Evolutionary conservation across 2,329 filamentous ascomycete species (phyloP), one percentile per base, ranked within the genome.

Genomic region (Apiospora koreana): DNA sequence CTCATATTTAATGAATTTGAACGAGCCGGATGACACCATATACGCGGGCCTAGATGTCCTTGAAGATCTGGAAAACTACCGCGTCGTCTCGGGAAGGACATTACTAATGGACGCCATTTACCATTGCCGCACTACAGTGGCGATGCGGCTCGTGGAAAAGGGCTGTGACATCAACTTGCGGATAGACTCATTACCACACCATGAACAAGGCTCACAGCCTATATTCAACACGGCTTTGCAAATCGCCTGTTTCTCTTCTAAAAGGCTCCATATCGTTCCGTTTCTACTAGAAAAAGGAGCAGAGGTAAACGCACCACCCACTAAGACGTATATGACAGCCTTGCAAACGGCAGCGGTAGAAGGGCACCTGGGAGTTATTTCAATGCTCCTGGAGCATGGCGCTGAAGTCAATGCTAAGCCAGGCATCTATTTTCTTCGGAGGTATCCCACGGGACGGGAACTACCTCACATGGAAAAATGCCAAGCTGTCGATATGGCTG

Each of bases 41-140:
- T 54, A 3, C 8, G 48, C 48, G 23, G 4, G 2, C 2, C 25
- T 54, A 54, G 48, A 54, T 18, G 12, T 3, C 3, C 0, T 28
- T 2, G 2, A 1, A 18, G 48, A 18, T n/a, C 14, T 31, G 6
- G 31, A 31, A 12, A 54, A 4, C 4, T 31, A 18, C 25, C 5
- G 16, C 16, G 25, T 54, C 4, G 5, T 3, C 4, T 7, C 1
- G 4, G 25, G 23, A 1, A 0, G 14, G 1, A 31, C 48, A 2
- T 6, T 18, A 28, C 16, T 54, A 14, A 54, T 54, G 48, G 1
- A 54, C 1, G 48, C 48, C 14, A 31, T 54, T 31, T 0, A 8
- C 1, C 1, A 9, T 2, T 6, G 0, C 3, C 48, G 48, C 25
- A 28, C 12, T 8, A 16, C 48, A 7, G 16, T 54, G 48, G 25